Evolutionary conservation across 2,329 filamentous ascomycete species (phyloP).

Genomic region (Fusarium nygamai): DNA sequence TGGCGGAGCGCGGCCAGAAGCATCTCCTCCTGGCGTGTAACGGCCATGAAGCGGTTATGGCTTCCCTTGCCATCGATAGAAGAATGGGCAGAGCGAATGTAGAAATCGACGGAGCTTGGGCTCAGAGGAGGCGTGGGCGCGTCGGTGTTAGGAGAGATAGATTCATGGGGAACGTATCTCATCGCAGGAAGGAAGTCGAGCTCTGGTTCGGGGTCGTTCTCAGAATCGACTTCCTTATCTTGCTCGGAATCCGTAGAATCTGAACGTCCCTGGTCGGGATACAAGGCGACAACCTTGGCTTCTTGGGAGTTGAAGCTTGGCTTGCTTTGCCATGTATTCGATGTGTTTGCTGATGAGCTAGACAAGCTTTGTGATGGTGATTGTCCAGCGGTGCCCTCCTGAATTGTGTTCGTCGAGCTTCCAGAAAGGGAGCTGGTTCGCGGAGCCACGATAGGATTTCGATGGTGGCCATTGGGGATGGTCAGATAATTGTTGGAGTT

Average conservation of each 20-base stretch:
- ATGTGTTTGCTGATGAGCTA: conserved; percentile 50
- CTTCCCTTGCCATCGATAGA: conserved; percentile 47
- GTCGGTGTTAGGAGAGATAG: conserved; percentile 45
- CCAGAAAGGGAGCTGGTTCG: conserved; percentile 41
- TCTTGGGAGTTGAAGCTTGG: conserved; percentile 50
- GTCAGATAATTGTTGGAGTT: conserved; percentile 55
- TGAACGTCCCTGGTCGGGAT: conserved; percentile 43
- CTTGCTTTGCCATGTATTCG: conserved; percentile 47
- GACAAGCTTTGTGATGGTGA: conserved; percentile 49
- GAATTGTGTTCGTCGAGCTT: conserved; percentile 39
- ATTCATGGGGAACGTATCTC: conserved; percentile 35
- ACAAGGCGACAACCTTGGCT: conserved; percentile 52
- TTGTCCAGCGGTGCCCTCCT: conserved; percentile 34
- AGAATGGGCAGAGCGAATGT: conserved; percentile 52
- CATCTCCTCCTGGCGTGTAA: conserved; percentile 68
- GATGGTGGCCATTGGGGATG: conserved; percentile 47
- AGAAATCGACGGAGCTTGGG: conserved; percentile 62
- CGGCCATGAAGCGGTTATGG: conserved; percentile 62
- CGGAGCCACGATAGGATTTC: conserved; percentile 25
- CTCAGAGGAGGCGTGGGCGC: conserved; percentile 62
- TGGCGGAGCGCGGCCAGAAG: conserved; percentile 65
- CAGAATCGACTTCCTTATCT: conserved; percentile 25
- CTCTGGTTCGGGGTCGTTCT: conserved; percentile 25
- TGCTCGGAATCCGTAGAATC: conserved; percentile 36
- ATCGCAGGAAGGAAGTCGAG: conserved; percentile 27